Base-by-base conservation (phyloP, 2,329 filamentous ascomycete genomes). In the Acrocalymma vagum region DNA sequence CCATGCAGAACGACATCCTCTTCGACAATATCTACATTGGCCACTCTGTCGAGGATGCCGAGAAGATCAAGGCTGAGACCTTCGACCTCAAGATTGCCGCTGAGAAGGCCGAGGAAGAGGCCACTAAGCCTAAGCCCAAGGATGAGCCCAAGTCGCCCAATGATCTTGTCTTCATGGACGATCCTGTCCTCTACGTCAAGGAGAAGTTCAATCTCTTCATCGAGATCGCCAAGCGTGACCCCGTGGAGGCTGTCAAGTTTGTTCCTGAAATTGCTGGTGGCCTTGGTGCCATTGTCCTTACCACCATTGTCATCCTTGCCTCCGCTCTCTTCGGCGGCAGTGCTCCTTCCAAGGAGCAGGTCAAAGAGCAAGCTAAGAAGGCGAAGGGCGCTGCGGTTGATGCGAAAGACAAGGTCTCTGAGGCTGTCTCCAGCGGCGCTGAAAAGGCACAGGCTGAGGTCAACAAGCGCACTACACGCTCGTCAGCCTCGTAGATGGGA, bases 11-110 rank as follows among this genome's bases (percentile, higher is more conserved):
- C 72, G 88, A 96, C 70, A 97, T 99, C 62, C 87, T 96, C 65
- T 97, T 99, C 65, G 90, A 97, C 84, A 99, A 99, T 86, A 95
- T 99, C 81, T 99, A 97, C 84, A 91, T 99, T 71, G 94, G 94
- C 53, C 94, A 99, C 85, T 97, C 93, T 14, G 72, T 94, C 59
- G 90, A 90, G 68, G 94, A 99, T 59, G 94, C 94, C 50, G 85
- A 88, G 73, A 88, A 92, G 78, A 80, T 99, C 67, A 88, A 90
- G 62, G 81, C 87, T 54, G 90, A 96, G 82, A 90, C 90, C 39
- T 99, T 92, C 73, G 86, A 90, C 67, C 76, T 90, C 76, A 99
- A 99, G 88, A 81, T 85, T 71, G 79, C 85, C 40, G 77, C 89
- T 35, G 94, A 99, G 80, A 82, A 87, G 79, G 83, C 86, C 31